These are phyloP conservation scores for Termitomyces titanicus DNA, from an alignment of 768 basidiomycete species.

Conservation along the genomic window DNA sequence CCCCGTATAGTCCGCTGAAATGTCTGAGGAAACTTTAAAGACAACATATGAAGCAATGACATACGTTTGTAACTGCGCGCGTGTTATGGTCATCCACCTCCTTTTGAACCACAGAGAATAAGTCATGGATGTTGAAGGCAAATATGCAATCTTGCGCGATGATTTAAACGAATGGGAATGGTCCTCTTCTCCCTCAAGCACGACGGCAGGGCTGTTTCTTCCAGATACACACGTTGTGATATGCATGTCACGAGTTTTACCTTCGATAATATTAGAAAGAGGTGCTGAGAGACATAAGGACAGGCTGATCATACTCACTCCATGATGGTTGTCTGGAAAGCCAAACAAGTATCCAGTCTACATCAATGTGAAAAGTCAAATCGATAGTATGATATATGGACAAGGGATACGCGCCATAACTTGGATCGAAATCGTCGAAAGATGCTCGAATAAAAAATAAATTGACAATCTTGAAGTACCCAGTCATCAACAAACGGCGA, in stretches of 20 bases:
- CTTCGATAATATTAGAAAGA: conserved; percentile 16
- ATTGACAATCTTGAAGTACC: conserved; percentile 34
- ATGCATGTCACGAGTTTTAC: conserved; percentile 41
- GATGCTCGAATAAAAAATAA: conserved; percentile 48
- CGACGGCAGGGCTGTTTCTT: conserved; percentile 19
- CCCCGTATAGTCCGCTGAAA: conserved; percentile 8
- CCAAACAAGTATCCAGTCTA: conserved; percentile 61
- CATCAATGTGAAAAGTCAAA: not conserved
- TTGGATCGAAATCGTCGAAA: conserved; percentile 40
- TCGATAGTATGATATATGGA: not conserved
- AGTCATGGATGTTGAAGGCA: conserved; percentile 28
- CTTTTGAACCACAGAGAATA: conserved; percentile 31
- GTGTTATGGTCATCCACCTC: conserved; percentile 25
- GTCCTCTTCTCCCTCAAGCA: conserved; percentile 25
- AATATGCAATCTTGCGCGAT: conserved; percentile 26
- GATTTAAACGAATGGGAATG: not conserved
- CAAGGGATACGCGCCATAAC: conserved; percentile 17
- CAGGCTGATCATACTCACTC: conserved; percentile 30
- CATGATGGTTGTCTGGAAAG: conserved; percentile 52
- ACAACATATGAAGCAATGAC: not conserved
- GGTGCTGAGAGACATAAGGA: not conserved
- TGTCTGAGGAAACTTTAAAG: not conserved
- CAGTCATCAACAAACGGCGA: conserved; percentile 33
- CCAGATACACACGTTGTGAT: conserved; percentile 37
- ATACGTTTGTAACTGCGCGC: conserved; percentile 9